Evolutionary conservation across 352 stramenopile species (phyloP).

Genomic region (Globisporangium sylvaticum): DNA sequence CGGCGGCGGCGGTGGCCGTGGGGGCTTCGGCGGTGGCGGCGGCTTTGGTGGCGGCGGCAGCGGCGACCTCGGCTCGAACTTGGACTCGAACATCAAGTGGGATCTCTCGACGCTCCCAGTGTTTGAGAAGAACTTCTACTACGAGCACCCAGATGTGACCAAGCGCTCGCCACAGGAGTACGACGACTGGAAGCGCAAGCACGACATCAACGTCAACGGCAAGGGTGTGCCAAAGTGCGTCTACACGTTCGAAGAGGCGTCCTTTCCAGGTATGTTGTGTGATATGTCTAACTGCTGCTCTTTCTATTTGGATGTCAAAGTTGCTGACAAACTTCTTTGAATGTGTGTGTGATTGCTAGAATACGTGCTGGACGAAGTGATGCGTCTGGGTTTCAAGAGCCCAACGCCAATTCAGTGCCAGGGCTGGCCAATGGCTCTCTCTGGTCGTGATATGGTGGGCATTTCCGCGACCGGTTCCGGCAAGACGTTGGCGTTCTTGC

Average conservation of each 20-base stretch:
- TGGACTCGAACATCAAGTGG: conserved; percentile 95
- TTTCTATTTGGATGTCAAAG: not conserved
- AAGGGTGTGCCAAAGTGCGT: conserved; percentile 97
- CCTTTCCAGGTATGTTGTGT: conserved; percentile 63
- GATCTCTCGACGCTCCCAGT: conserved; percentile 90
- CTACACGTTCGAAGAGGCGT: conserved; percentile 92
- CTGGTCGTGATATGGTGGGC: conserved; percentile 98
- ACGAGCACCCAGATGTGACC: conserved; percentile 97
- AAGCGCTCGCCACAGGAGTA: conserved; percentile 89
- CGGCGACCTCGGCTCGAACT: conserved; percentile 82
- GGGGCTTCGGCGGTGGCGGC: conserved; percentile 32
- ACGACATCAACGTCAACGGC: conserved; percentile 95
- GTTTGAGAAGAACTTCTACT: conserved; percentile 99
- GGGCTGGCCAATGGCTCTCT: conserved; percentile 98
- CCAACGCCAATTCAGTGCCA: conserved; percentile 92
- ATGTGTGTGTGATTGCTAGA: conserved; percentile 33
- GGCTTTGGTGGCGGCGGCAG: conserved; percentile 27
- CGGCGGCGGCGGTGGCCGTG: conserved; percentile 23
- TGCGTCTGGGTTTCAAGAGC: conserved; percentile 95
- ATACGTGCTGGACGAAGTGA: conserved; percentile 97
- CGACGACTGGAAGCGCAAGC: conserved; percentile 88
- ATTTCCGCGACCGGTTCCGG: conserved; percentile 97
- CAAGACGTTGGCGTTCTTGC: conserved; percentile 97
- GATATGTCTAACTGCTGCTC: conserved; percentile 1
- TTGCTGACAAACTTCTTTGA: not conserved